Base-by-base conservation (phyloP, 2,329 filamentous ascomycete species). In the Talaromyces sp. region DNA sequence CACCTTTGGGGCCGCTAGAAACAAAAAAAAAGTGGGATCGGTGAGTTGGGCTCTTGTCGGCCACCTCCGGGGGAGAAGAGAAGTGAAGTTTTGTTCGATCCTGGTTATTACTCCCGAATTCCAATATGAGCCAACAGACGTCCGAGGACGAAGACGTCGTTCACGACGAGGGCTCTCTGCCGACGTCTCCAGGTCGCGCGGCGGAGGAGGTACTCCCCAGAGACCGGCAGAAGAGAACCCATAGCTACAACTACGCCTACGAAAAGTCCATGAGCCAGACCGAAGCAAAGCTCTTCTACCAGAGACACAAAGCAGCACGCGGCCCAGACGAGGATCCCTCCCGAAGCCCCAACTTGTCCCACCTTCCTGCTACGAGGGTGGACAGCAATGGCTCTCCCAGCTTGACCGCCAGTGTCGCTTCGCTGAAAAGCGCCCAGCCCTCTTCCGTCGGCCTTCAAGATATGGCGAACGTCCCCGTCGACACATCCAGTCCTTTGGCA, bases 261-360 rank as follows among this genome's bases (percentile, higher is more conserved):
- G 94, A 99, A 76, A 95, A 94, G 69, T 90, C 93, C 70, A 89
- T 96, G 86, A 95, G 89, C 70, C 92, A 96, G 74, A 88, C 90
- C 27, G 94, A 99, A 73, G 91, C 93, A 62, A 97, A 96, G 75
- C 83, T 97, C 64, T 96, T 97, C 78, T 99, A 96, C 74, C 93
- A 97, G 77, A 84, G 90, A 65, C 92, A 91, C 75, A 90, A 92
- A 74, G 80, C 71, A 67, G 61, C 68, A 64, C 53, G 73, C 70
- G 31, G 54, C 19, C 27, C 31, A 26, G 54, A 35, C n/a, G 54
- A 21, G 21, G 54, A 69, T 76, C 67, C 62, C 75, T 69, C 70
- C 72, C 65, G 68, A 76, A 64, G 64, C 68, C 26, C 62, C 56
- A 21, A 26, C 63, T 50, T 60, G 57, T 59, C 64, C 59, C 50